Evolutionary conservation across 495 filamentous ascomycete genomes (phyloP).

Genomic region (Umbilicaria muhlenbergii): DNA sequence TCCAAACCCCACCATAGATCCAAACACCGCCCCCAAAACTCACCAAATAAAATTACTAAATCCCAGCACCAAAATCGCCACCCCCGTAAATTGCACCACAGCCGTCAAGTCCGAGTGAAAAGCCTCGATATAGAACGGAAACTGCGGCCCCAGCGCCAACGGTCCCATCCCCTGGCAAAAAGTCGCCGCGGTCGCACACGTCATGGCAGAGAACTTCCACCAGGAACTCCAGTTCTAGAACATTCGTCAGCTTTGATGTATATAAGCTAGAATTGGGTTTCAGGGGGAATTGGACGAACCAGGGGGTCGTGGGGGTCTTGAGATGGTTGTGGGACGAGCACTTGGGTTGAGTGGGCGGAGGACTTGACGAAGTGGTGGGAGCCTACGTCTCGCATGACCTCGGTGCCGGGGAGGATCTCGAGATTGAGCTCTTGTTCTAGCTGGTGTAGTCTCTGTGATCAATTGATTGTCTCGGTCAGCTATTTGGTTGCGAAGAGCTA

Average conservation of each 20-base stretch:
- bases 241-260: not conserved
- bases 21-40: not conserved
- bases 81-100: slow-evolving; percentile 37
- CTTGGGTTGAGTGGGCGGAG: slow-evolving; percentile 20
- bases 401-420: slow-evolving; percentile 44
- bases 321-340: slow-evolving; percentile 39
- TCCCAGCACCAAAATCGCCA: slow-evolving; percentile 44
- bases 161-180: slow-evolving; percentile 45
- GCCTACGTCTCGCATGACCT: slow-evolving; percentile 46
- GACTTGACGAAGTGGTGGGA: slow-evolving; percentile 45
- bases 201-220: slow-evolving; percentile 29
- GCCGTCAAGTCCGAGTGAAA: slow-evolving; percentile 36
- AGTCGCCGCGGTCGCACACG: slow-evolving; percentile 30
- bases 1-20: too few relatives aligned
- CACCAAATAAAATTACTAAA: slow-evolving; percentile 49
- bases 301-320: slow-evolving; percentile 30
- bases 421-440: slow-evolving; percentile 35
- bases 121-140: slow-evolving; percentile 36
- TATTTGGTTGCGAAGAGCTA: too few relatives aligned
- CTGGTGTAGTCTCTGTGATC: slow-evolving; percentile 18
- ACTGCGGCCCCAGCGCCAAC: slow-evolving; percentile 41
- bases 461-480: not conserved
- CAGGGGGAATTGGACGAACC: slow-evolving; percentile 8
- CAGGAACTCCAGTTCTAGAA: slow-evolving; percentile 26
- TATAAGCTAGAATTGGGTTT: not conserved